phyloP scores from a whole-genome alignment of 176 grass and related monocot genomes.

The Metroxylon sagu region DNA sequence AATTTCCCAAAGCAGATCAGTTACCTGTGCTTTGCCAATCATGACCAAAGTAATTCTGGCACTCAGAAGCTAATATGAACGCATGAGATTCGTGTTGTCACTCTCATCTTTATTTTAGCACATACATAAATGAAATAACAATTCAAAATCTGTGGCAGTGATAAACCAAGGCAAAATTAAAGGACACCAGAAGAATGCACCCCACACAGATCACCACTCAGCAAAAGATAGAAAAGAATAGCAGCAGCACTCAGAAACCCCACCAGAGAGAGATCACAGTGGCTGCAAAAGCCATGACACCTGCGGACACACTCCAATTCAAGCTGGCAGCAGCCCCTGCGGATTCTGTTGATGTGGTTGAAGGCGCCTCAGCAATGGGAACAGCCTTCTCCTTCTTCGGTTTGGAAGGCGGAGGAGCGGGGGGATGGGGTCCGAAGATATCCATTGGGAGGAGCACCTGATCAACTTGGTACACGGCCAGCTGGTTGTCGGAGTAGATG shows the following conservation, averaged over 20 bases:
- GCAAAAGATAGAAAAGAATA: too few species aligned
- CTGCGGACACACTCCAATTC: conserved; percentile 3
- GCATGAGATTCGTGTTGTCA: too few species aligned
- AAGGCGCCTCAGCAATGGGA: conserved; percentile 16
- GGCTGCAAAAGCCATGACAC: conserved; percentile 24
- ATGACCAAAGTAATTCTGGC: too few species aligned
- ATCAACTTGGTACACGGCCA: conserved; percentile 66
- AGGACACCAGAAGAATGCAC: too few species aligned
- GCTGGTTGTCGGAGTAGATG: conserved; percentile 43
- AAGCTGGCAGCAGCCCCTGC: conserved; percentile 25
- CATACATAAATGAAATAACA: too few species aligned
- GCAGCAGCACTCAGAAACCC: conserved; percentile 23
- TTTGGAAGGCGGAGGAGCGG: conserved; percentile 28
- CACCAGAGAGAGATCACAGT: conserved; percentile 32
- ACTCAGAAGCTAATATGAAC: too few species aligned
- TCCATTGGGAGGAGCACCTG: conserved; percentile 62
- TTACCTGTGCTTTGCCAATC: too few species aligned
- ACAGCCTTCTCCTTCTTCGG: conserved; percentile 51
- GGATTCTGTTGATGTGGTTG: conserved; percentile 28
- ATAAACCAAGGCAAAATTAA: too few species aligned
- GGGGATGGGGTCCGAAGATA: conserved; percentile 37
- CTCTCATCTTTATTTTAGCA: too few species aligned
- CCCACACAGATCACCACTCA: too few species aligned
- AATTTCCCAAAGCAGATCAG: too few species aligned
- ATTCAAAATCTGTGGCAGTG: too few species aligned